Conservation (phyloP, 2,329 filamentous ascomycete species). For the Pyrenophora tritici-repentis region DNA sequence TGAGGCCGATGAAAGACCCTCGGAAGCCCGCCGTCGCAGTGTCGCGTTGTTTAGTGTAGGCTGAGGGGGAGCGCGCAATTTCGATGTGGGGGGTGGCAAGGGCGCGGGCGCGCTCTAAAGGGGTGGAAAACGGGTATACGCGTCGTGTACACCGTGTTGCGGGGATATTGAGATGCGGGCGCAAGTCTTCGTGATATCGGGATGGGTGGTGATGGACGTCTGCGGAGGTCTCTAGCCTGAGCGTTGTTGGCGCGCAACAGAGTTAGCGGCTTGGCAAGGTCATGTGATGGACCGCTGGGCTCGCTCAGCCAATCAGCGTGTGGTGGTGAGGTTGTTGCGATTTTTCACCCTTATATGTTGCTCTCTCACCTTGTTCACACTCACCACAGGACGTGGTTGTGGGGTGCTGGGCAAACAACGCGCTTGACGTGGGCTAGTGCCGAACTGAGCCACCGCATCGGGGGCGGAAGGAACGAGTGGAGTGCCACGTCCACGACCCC, state of each 20-base stretch:
- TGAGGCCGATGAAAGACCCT: constrained; percentile 39
- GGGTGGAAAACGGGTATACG: constrained; percentile 33
- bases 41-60: constrained; percentile 37
- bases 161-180: constrained; percentile 43
- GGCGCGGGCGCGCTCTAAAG: constrained; percentile 37
- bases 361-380: background rate
- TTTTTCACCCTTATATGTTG: background rate
- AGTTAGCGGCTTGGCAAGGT: constrained; percentile 22
- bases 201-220: constrained; percentile 36
- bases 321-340: background rate
- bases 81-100: constrained; percentile 28
- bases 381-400: constrained; percentile 12
- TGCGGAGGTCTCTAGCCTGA: constrained; percentile 17
- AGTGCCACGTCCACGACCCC: constrained; percentile 29
- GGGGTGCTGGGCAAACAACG: constrained; percentile 17
- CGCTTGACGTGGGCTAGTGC: constrained; percentile 29
- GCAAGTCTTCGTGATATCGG: constrained; percentile 38
- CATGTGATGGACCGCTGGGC: constrained; percentile 19
- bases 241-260: constrained; percentile 15
- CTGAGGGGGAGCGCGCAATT: constrained; percentile 37
- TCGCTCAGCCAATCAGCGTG: constrained; percentile 11
- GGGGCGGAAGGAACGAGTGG: constrained; percentile 27
- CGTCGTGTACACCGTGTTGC: constrained; percentile 45
- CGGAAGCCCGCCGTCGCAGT: constrained; percentile 37
- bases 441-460: constrained; percentile 31